Base-by-base conservation (phyloP, 768 basidiomycete genomes). In the Hypholoma sublateritium region DNA sequence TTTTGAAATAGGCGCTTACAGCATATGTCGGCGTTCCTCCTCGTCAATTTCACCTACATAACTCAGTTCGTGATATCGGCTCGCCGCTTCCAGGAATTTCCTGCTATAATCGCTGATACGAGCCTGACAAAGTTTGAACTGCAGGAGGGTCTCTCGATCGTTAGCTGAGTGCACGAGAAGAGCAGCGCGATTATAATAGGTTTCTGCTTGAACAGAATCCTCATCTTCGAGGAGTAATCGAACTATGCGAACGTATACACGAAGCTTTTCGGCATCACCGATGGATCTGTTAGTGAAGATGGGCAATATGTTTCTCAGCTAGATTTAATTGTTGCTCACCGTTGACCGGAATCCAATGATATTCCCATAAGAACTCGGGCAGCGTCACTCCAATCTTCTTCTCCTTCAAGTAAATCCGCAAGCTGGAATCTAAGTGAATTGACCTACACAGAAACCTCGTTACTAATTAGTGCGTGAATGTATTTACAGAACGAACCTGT, bases 161-260 rank as follows among this genome's bases (percentile, higher is more conserved):
- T 77, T 79, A 37, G 89, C 84, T 14, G 87, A 84, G 69, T 94
- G 90, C 21, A 93, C 87, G 19, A 98, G 82, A 19, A 95, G 83
- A 1, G 94, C 92, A 17, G 97, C 97, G 54, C 97, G 91, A 67
- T 95, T 96, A 72, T 96, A 96, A 73, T 95, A 98, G 2, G 94
- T 92, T 69, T 98, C 96, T n/a, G 97, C 97, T 71, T 95, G 92
- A 2, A 95, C 89, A 4, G 92, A 93, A 67, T 99, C 96, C 69
- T 96, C 95, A 54, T 97, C 95, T 76, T 99, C 96, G 34, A 99
- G 81, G 17, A 97, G 81, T 5, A 98, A 80, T 16, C 97, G 88
- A 51, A 98, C 92, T 61, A 98, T 96, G 56, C 95, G 89, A 57
- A 98, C 87, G 69, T 98, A 97, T 36, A 96, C 81, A 24, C 83